Evolutionary conservation across 2,329 filamentous ascomycete species (phyloP), one percentile per base, ranked within the genome.

Genomic region (Aspergillus pseudotamarii): DNA sequence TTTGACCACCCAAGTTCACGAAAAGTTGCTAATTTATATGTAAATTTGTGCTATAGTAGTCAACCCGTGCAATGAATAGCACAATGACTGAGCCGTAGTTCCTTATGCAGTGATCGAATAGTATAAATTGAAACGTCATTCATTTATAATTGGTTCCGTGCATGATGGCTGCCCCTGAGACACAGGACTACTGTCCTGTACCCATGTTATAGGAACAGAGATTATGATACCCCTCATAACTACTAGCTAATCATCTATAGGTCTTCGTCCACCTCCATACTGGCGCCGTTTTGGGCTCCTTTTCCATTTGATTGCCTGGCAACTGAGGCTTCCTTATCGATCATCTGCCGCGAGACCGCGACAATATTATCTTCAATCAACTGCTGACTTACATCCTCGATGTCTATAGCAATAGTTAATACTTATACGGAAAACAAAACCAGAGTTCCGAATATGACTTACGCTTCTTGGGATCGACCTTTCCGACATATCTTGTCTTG

Each of bases 351-450:
- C 68, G 93, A 96, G n/a, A 99, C 94, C 4, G 93, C 92, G 14
- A 99, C 95, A 68, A 99, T 99, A 81, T 99, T 99, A 86, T 99
- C 95, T 82, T 99, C 96, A 73, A 99, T 98, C 68, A 98, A 86
- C 78, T 96, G 90, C 81, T 97, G 94, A 60, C 95, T 95, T 54
- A 99, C 92, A 72, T 97, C 93, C 80, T 97, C 94, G 76, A 99
- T 86, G 79, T 99, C 85, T 87, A 68, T 54, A 62, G 12, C 43
- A n/a, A 36, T n/a, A 26, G 58, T 74, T 70, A 78, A 69, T 65
- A 48, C 26, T 23, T 26, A 51, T 30, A 51, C 19, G 10, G n/a
- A 26, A 19, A 32, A 30, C 32, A 34, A 34, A 1, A 21, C 41
- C 36, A 50, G 11, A 41, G 21, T 41, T 19, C 21, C 10, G 26